Conservation (phyloP, 257 asterid species). For the Striga asiatica region DNA sequence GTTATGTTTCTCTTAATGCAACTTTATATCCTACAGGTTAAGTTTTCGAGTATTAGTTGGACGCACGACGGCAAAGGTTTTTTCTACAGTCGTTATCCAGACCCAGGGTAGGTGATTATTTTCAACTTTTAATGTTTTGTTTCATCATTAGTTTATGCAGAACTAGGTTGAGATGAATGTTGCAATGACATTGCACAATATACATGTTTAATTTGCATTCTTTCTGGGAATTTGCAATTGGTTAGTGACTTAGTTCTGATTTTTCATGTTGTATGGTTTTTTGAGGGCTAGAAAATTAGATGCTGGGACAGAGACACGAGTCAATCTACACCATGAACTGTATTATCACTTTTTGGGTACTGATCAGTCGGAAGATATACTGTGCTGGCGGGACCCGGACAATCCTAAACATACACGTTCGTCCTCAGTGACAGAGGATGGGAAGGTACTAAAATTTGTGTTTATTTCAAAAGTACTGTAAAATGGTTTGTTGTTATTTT, state of each 20-base stretch:
- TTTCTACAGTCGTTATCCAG: constrained; percentile 88
- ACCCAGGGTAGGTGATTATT: constrained; percentile 49
- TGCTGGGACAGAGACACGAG: constrained; percentile 79
- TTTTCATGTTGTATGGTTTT: constrained; percentile 18
- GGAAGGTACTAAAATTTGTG: constrained; percentile 44
- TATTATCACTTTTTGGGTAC: constrained; percentile 88
- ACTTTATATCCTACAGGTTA: too few relatives aligned
- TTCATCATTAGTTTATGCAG: too few relatives aligned
- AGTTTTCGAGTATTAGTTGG: constrained; percentile 72
- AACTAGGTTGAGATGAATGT: too few relatives aligned
- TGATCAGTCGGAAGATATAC: constrained; percentile 79
- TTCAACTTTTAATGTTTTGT: too few relatives aligned
- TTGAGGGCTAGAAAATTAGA: constrained; percentile 64
- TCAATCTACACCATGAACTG: constrained; percentile 66
- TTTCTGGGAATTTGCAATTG: too few relatives aligned
- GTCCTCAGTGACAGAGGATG: constrained; percentile 76
- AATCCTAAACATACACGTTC: constrained; percentile 68
- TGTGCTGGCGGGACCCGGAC: constrained; percentile 75
- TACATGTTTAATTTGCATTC: constrained; percentile 3
- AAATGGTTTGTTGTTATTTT: neutral
- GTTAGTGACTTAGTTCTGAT: neutral
- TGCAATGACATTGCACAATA: neutral
- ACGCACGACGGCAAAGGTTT: constrained; percentile 84
- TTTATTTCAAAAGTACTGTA: too few relatives aligned
- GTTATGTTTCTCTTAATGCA: neutral